Conservation (phyloP, 352 stramenopile species). For the Pythium folliculosum region DNA sequence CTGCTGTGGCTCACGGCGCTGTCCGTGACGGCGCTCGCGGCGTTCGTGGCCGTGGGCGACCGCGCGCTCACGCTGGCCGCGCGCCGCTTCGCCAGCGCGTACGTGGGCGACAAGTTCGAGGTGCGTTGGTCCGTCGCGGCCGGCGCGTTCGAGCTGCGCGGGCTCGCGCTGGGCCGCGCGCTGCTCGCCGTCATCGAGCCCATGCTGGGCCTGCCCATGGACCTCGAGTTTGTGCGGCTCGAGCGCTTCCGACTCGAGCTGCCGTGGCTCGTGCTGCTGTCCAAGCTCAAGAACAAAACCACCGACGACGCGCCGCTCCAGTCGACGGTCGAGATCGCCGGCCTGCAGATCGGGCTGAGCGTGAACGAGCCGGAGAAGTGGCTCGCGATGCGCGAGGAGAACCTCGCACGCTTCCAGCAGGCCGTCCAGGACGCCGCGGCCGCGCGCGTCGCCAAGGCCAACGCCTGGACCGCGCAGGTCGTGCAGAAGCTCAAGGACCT, state of each 20-base stretch:
- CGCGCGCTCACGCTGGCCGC: slow-evolving; percentile 57
- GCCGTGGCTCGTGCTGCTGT: slow-evolving; percentile 38
- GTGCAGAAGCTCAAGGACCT: slow-evolving; percentile 71
- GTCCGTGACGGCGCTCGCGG: slow-evolving; percentile 19
- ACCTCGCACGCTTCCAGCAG: slow-evolving; percentile 53
- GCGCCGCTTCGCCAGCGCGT: slow-evolving; percentile 41
- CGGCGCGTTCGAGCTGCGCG: slow-evolving; percentile 59
- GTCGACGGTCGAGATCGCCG: slow-evolving; percentile 55
- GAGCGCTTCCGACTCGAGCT: slow-evolving; percentile 53
- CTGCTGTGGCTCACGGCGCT: slow-evolving; percentile 37
- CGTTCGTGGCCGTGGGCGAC: slow-evolving; percentile 53
- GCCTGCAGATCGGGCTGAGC: slow-evolving; percentile 52
- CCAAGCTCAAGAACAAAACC: slow-evolving; percentile 2
- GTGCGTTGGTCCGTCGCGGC: slow-evolving; percentile 66
- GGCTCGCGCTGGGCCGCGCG: slow-evolving; percentile 47
- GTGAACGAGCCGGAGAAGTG: slow-evolving; percentile 75
- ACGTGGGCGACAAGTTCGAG: slow-evolving; percentile 57
- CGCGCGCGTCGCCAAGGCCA: slow-evolving; percentile 46
- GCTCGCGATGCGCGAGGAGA: slow-evolving; percentile 73
- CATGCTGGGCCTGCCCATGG: slow-evolving; percentile 57
- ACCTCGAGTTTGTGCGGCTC: slow-evolving; percentile 64
- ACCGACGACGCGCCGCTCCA: slow-evolving; percentile 26
- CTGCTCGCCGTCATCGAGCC: slow-evolving; percentile 59
- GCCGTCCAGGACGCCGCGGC: slow-evolving; percentile 57
- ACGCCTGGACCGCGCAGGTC: slow-evolving; percentile 60